Evolutionary conservation across 2,329 filamentous ascomycete species (phyloP).

Genomic region (Talaromyces verruculosus): DNA sequence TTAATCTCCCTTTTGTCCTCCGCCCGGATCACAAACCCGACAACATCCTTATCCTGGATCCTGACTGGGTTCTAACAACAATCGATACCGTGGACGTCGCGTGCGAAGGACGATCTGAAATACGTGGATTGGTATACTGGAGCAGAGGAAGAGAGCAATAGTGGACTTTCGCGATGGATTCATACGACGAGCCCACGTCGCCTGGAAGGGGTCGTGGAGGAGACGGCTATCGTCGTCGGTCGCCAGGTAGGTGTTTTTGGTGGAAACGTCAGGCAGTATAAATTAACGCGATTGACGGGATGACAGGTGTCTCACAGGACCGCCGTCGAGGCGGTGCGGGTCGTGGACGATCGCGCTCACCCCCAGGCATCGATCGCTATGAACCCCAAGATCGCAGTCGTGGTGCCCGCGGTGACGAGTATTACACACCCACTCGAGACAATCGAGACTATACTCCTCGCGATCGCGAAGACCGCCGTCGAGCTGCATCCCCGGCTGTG

Average conservation of each 20-base stretch:
- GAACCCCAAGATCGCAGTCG: slow-evolving; percentile 56
- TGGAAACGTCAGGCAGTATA: background rate
- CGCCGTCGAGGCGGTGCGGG: slow-evolving; percentile 39
- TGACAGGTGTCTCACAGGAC: slow-evolving; percentile 38
- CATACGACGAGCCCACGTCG: slow-evolving; percentile 48
- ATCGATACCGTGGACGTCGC: background rate
- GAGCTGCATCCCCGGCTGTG: slow-evolving; percentile 58
- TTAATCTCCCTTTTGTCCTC: slow-evolving; percentile 5
- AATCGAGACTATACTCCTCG: slow-evolving; percentile 43
- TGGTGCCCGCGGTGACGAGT: slow-evolving; percentile 54
- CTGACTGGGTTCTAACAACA: background rate
- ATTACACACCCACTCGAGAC: slow-evolving; percentile 49
- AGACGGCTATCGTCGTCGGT: slow-evolving; percentile 48
- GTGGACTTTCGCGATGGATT: slow-evolving; percentile 41
- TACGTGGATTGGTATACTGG: background rate
- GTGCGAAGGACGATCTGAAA: background rate
- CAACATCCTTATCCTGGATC: background rate
- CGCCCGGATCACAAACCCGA: background rate
- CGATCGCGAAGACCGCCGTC: slow-evolving; percentile 58
- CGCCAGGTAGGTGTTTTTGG: slow-evolving; percentile 42
- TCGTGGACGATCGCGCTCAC: slow-evolving; percentile 60
- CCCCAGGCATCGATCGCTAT: slow-evolving; percentile 63
- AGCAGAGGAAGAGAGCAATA: background rate
- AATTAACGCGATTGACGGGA: background rate
- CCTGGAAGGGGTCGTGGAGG: slow-evolving; percentile 46